Evolutionary conservation across 768 basidiomycete species (phyloP), one percentile per base, ranked within the genome.

Genomic region (Lactarius hengduanensis): DNA sequence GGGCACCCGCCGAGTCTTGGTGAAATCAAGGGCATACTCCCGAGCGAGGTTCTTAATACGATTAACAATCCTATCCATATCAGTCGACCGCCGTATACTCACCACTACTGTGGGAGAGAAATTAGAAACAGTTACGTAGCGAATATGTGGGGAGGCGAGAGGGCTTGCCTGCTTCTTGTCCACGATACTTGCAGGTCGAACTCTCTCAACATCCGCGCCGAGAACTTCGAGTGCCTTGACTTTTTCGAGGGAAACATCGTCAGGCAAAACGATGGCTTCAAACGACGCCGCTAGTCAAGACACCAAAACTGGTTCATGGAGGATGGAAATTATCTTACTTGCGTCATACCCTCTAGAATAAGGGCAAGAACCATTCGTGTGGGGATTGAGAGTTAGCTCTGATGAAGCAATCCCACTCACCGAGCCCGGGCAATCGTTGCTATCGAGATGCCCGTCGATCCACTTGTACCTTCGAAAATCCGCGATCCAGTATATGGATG

Each of bases 381-480:
- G 50, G 13, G 50, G n/a, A 47, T 22, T 58, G 45, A 28, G 10
- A 2, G 57, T 11, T 13, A 59, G 61, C 30, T 57, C 26, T 18
- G 18, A 54, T 4, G 1, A 61, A 22, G 47, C 18, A 61, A 34
- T 28, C 15, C 4, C 40, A 59, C 83, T 58, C 70, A 92, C 94
- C 90, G 87, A 13, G 95, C 94, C 69, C 84, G 83, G 1, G 94
- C 91, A 59, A 99, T 91, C 3, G 92, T 97, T 0, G 97, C 96
- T 59, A 99, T 88, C 1, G 95, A 97, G 64, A 98, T 98, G 7
- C 97, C 95, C 0, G 95, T 97, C 0, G 93, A 95, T 9, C 94
- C 97, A 4, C 96, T 93, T 0, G 96, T 99, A 4, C 97, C 97
- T 76, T 98, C 97, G 65, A 98, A 99, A 45, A 99, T 94, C 8